Evolutionary conservation across 345 rosid species (phyloP).

Genomic region (Raphanus sativus): DNA sequence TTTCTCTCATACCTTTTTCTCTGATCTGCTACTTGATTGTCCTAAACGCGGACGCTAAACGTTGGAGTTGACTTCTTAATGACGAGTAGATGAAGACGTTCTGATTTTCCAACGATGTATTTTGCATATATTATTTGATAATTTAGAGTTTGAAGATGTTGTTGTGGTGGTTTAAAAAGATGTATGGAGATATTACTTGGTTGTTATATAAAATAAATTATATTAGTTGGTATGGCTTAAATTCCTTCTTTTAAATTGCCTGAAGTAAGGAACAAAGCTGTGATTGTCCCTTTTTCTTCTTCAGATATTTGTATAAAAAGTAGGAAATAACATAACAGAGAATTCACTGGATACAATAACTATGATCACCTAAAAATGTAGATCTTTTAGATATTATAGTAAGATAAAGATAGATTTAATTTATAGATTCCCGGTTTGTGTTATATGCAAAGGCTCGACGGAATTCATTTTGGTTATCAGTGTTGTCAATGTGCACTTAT

Average conservation of each 20-base stretch:
- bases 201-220: background rate
- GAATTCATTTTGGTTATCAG: too few species aligned
- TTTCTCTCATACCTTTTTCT: slow-evolving; percentile 1
- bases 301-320: background rate
- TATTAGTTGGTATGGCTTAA: background rate
- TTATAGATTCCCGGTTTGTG: too few species aligned
- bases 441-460: too few species aligned
- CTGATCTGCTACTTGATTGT: background rate
- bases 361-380: too few species aligned
- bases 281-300: background rate
- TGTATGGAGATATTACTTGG: slow-evolving; percentile 11
- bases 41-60: slow-evolving; percentile 18
- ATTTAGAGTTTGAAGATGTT: slow-evolving; percentile 4
- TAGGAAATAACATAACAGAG: too few species aligned
- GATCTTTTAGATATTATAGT: too few species aligned
- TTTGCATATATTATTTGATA: background rate
- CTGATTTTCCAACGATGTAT: background rate
- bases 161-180: background rate
- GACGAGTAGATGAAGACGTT: slow-evolving; percentile 18
- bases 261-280: background rate
- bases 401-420: too few species aligned
- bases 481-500: too few species aligned
- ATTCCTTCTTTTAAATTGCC: background rate
- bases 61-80: slow-evolving; percentile 31
- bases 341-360: background rate